Percentiles rank a stretch among this genome's conserved stretches.
Evolutionary conservation across 306 rosid genomes (phyloP).

Genomic region (peach (Prunus persica)): Prunus_persica_NCBIv2 NC_034015.1:14057501-14058000

Average conservation of each 20-base stretch:
- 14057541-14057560: conserved; percentile 36
- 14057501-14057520: conserved; percentile 48
- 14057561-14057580: conserved; percentile 45
- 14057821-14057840: too few relatives aligned
- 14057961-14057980: conserved; percentile 38
- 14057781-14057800: conserved; percentile 36
- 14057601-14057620: background rate
- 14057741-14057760: conserved; percentile 39
- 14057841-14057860: background rate
- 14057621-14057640: background rate
- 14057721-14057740: conserved; percentile 36
- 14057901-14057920: conserved; percentile 45
- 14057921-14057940: conserved; percentile 35
- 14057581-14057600: background rate
- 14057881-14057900: background rate
- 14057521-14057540: conserved; percentile 44
- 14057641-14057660: background rate
- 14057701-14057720: conserved; percentile 62
- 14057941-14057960: conserved; percentile 39
- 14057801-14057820: background rate
- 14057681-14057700: conserved; percentile 48
- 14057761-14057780: conserved; percentile 35
- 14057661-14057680: conserved; percentile 38
- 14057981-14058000: conserved; percentile 36
- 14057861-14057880: background rate